Evolutionary conservation across 805 yeast species (phyloP).

Genomic region (Ogataea wickerhamii): DNA sequence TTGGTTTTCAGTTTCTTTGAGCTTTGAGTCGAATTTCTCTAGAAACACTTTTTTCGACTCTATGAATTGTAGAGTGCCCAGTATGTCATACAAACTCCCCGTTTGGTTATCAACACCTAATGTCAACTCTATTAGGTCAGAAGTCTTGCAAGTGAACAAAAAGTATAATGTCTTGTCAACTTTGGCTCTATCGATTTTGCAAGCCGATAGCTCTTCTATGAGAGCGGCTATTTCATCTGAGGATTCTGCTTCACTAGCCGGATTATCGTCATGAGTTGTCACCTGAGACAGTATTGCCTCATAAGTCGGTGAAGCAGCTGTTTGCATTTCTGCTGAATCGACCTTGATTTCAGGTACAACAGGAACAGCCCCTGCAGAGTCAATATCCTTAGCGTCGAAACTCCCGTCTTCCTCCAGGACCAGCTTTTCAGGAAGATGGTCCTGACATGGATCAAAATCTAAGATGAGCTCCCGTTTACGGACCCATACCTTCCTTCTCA

Average conservation of each 20-base stretch:
- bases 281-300: not conserved
- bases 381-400: not conserved
- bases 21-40: constrained; percentile 5
- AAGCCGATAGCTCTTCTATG: constrained; percentile 4
- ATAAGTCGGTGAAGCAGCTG: not conserved
- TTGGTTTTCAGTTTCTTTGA: not conserved
- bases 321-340: not conserved
- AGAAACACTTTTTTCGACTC: constrained; percentile 24
- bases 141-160: constrained; percentile 7
- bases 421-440: constrained; percentile 6
- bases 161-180: constrained; percentile 13
- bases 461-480: constrained; percentile 33
- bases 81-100: not conserved
- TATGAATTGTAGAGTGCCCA: constrained; percentile 19
- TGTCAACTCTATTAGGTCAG: constrained; percentile 4
- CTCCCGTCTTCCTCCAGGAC: constrained; percentile 3
- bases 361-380: not conserved
- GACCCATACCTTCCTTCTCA: constrained; percentile 50
- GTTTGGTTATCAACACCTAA: not conserved
- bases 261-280: not conserved
- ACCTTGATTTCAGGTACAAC: not conserved
- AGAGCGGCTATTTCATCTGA: not conserved
- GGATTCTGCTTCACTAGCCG: not conserved
- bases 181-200: constrained; percentile 21
- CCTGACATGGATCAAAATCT: not conserved